Evolutionary conservation across 345 rosid species (phyloP).

Genomic region (Arabis alpina): DNA sequence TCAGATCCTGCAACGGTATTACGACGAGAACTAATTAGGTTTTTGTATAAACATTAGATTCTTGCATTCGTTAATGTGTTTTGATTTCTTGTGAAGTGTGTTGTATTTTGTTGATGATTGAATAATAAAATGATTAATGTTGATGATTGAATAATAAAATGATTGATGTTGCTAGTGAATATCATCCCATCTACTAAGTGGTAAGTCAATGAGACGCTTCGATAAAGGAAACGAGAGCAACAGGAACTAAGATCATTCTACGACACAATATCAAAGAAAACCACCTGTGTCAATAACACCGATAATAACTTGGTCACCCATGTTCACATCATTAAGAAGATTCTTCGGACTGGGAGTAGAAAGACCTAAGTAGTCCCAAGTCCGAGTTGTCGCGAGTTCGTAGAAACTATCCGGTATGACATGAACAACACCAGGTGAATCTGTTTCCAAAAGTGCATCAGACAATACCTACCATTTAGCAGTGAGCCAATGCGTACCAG

Average conservation of each 20-base stretch:
- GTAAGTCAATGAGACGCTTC: background rate
- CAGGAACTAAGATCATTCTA: background rate
- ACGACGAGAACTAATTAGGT: conserved; percentile 36
- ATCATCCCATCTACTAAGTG: background rate
- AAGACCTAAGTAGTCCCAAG: conserved; percentile 55
- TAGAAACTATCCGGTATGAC: conserved; percentile 44
- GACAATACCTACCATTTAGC: too few relatives aligned
- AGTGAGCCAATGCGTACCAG: conserved; percentile 31
- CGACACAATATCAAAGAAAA: background rate
- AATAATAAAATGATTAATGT: background rate
- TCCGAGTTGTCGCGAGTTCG: conserved; percentile 49
- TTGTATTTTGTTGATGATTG: background rate
- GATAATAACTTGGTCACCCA: conserved; percentile 45
- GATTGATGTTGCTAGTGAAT: background rate
- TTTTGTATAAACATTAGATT: background rate
- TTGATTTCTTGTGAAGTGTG: background rate
- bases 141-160: background rate
- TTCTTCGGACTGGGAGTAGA: conserved; percentile 35
- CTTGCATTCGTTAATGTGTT: background rate
- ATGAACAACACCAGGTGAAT: conserved; percentile 49
- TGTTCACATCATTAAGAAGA: conserved; percentile 33
- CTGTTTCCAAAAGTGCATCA: conserved; percentile 27
- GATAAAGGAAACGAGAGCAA: background rate
- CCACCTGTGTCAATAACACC: conserved; percentile 42
- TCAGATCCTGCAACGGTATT: conserved; percentile 36